phyloP scores from a whole-genome alignment of 2,329 filamentous ascomycete species.

The Thyridium curvatum region DNA sequence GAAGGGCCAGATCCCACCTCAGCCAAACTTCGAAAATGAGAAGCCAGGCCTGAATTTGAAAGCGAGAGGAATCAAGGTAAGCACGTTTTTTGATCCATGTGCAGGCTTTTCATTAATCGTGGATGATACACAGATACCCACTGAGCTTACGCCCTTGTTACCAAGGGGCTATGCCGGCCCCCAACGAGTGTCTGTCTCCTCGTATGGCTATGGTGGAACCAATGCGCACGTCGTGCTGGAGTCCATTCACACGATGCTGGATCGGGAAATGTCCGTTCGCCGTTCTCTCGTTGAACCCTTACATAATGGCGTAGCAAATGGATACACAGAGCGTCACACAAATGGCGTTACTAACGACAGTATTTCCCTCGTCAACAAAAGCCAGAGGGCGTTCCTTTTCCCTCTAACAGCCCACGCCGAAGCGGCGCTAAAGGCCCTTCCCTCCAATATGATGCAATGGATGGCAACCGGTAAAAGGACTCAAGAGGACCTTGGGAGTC shows the following conservation, averaged over 20 bases:
- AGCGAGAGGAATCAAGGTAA: slow-evolving; percentile 5
- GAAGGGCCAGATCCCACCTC: slow-evolving; percentile 22
- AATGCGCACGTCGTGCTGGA: slow-evolving; percentile 17
- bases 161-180: neutral
- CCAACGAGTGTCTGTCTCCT: slow-evolving; percentile 31
- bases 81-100: neutral
- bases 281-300: too few relatives aligned
- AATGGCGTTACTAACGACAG: too few relatives aligned
- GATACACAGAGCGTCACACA: too few relatives aligned
- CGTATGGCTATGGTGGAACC: slow-evolving; percentile 33
- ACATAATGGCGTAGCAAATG: neutral
- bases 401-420: too few relatives aligned
- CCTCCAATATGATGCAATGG: too few relatives aligned
- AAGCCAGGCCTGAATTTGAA: slow-evolving; percentile 11
- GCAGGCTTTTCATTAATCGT: neutral
- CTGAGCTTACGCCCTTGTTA: slow-evolving; percentile 24
- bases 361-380: too few relatives aligned
- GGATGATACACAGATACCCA: slow-evolving; percentile 20
- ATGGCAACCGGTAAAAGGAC: too few relatives aligned
- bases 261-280: too few relatives aligned
- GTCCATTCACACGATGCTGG: too few relatives aligned
- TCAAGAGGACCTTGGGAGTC: too few relatives aligned
- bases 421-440: too few relatives aligned
- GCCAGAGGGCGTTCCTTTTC: too few relatives aligned
- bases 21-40: slow-evolving; percentile 4